These are phyloP conservation scores for Erysimum cheiri DNA, from an alignment of 441 rosid species.

Conservation along the genomic window DNA sequence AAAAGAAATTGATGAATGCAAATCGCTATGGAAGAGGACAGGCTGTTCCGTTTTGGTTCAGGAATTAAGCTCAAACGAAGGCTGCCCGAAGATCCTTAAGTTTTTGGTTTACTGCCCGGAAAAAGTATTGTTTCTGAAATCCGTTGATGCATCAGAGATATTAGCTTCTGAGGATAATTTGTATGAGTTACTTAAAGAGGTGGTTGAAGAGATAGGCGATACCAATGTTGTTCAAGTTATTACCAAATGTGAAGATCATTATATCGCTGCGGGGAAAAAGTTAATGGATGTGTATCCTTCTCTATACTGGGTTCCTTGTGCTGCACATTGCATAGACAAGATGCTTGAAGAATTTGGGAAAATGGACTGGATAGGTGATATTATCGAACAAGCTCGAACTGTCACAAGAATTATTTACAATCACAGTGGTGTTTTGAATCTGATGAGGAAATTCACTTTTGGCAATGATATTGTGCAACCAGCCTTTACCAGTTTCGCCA, in stretches of 20 bases:
- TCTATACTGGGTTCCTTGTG: conserved; percentile 94
- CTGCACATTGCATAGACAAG: conserved; percentile 67
- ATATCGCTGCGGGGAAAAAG: conserved; percentile 63
- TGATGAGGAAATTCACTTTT: conserved; percentile 69
- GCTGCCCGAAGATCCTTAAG: conserved; percentile 52
- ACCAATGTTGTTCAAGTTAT: conserved; percentile 83
- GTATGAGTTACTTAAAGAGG: conserved; percentile 62
- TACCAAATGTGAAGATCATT: conserved; percentile 59
- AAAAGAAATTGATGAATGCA: conserved; percentile 55
- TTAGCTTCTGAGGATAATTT: conserved; percentile 61
- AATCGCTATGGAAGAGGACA: conserved; percentile 60
- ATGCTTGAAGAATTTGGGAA: conserved; percentile 82
- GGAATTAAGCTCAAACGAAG: conserved; percentile 58
- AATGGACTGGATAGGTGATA: conserved; percentile 66
- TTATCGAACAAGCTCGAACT: conserved; percentile 74
- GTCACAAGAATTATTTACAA: conserved; percentile 85
- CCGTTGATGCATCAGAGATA: conserved; percentile 68
- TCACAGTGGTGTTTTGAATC: conserved; percentile 68
- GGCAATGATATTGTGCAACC: conserved; percentile 82
- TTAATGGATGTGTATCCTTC: conserved; percentile 65
- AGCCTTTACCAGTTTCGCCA: conserved; percentile 60
- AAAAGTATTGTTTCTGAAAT: conserved; percentile 73
- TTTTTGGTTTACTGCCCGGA: conserved; percentile 72
- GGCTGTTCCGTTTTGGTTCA: conserved; percentile 86
- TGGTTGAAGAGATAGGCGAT: conserved; percentile 82